Evolutionary conservation across 176 grass and related monocot species (phyloP), one percentile per base, ranked within the genome.

Genomic region (Avena atlantica): DNA sequence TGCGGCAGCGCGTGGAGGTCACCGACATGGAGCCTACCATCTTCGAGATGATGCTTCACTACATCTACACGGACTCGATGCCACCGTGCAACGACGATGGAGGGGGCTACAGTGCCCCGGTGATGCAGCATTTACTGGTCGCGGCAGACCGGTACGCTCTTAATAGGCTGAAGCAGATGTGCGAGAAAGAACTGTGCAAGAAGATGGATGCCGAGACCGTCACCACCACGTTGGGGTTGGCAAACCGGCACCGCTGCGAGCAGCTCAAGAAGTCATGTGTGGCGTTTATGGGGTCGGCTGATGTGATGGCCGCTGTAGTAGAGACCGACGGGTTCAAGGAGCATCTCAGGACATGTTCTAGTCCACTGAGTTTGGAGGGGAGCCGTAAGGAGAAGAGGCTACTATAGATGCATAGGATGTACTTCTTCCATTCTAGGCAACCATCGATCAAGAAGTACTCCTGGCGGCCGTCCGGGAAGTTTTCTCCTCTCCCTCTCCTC

Each of bases 1-100:
- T 60, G 65, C 1, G 5, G 51, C 47, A 37, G 31, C 31, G 31
- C 36, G 40, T 66, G 19, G n/a, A 19, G 79, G 17, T 88, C 21
- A 9, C 2, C 5, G 79, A 34, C 16, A 88, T 88, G 29, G 72
- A 82, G 48, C 79, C 44, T n/a, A 20, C 12, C 8, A 23, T 78
- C 44, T 88, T 88, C 23, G 21, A 83, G 58, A 15, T 36, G 40
- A 72, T 88, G 1, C 87, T 89, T 19, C 81, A 45, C 51, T 89
- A 83, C 70, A 4, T 83, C 55, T 88, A 88, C 70, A 76, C 42
- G 20, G 86, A 34, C 2, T 20, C 47, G 5, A 15, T 83, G n/a
- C 86, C 86, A 6, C 10, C 0, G 40, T 21, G 70, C 11, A 2
- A 1, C 70, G 70, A 31, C 0, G 15, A 29, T 2, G 19, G 48